Conservation (phyloP, 129 eudicot species). For the Solidago caesia region DNA sequence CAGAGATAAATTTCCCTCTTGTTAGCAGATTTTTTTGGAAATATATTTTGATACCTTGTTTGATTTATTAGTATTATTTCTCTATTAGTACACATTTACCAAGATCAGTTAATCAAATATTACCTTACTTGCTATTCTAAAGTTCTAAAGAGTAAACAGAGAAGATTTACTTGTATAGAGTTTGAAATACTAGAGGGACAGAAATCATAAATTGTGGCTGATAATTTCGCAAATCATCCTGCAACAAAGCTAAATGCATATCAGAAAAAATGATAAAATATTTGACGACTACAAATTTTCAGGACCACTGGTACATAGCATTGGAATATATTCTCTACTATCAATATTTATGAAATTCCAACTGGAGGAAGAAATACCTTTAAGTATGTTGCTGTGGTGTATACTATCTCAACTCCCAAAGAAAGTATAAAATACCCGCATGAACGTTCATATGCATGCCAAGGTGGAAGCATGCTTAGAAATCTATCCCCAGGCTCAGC, state of each 20-base stretch:
- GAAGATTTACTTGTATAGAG: neutral
- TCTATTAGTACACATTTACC: neutral
- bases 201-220: constrained; percentile 4
- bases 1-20: too few relatives aligned
- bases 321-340: neutral
- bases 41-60: too few relatives aligned
- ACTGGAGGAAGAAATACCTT: constrained; percentile 45
- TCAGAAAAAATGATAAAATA: constrained; percentile 3
- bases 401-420: constrained; percentile 70
- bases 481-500: constrained; percentile 80
- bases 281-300: constrained; percentile 9
- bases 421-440: constrained; percentile 75
- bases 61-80: neutral
- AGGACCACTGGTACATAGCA: neutral
- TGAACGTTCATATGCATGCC: constrained; percentile 98
- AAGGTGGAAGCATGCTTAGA: constrained; percentile 95
- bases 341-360: neutral
- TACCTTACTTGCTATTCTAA: neutral
- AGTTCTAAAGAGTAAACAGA: neutral
- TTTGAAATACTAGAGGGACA: constrained; percentile 8
- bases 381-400: constrained; percentile 64
- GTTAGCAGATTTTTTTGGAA: too few relatives aligned
- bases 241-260: constrained; percentile 29
- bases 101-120: neutral
- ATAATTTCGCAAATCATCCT: constrained; percentile 31